Evolutionary conservation across 495 filamentous ascomycete genomes (phyloP).

Genomic region (Margaritispora aquatica): DNA sequence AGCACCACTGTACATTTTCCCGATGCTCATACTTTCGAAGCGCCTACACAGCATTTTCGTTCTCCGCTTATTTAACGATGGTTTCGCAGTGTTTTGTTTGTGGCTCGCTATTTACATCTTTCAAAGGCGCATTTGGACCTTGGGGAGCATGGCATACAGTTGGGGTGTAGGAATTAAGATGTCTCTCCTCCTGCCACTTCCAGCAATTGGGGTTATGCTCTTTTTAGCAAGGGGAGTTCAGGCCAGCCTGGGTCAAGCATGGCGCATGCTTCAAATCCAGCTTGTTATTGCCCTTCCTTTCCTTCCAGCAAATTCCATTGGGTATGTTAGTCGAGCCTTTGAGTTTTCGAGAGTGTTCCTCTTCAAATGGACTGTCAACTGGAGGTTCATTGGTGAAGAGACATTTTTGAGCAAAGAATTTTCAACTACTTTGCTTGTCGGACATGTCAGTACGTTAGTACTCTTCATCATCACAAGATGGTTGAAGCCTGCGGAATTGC

Average conservation of each 20-base stretch:
- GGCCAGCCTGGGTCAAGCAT: constrained; percentile 56
- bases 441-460: constrained; percentile 60
- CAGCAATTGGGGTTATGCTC: constrained; percentile 67
- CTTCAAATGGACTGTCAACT: constrained; percentile 99
- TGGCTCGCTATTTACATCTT: constrained; percentile 74
- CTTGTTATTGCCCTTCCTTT: constrained; percentile 75
- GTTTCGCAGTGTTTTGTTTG: constrained; percentile 74
- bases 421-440: constrained; percentile 55
- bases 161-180: constrained; percentile 87
- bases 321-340: constrained; percentile 77
- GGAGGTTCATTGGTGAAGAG: constrained; percentile 84
- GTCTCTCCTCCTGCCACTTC: constrained; percentile 75
- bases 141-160: constrained; percentile 67
- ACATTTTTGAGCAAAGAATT: constrained; percentile 72
- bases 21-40: constrained; percentile 83
- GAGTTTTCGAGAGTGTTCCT: constrained; percentile 85
- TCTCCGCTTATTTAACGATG: constrained; percentile 92
- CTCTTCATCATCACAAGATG: constrained; percentile 50
- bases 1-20: constrained; percentile 83
- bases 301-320: constrained; percentile 54
- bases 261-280: constrained; percentile 68
- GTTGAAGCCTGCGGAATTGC: constrained; percentile 39
- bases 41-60: constrained; percentile 90
- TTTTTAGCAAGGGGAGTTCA: constrained; percentile 62
- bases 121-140: constrained; percentile 63